Evolutionary conservation across 31 red algal species (phyloP).

Genomic region (Bonnemaisonia californica): DNA sequence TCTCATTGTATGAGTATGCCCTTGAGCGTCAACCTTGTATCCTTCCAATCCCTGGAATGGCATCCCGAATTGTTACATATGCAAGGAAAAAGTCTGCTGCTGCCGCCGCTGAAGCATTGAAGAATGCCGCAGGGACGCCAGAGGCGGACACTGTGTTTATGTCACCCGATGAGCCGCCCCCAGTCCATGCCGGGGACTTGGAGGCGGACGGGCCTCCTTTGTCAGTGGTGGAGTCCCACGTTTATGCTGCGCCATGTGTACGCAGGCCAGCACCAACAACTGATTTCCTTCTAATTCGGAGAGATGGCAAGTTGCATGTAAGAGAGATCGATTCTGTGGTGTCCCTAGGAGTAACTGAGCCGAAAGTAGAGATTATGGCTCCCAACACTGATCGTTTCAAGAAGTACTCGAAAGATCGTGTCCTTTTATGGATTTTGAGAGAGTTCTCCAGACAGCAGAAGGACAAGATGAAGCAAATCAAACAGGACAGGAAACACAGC

Average conservation of each 20-base stretch:
- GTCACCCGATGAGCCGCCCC: slow-evolving; percentile 84
- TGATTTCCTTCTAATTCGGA: slow-evolving; percentile 84
- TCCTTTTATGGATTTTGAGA: slow-evolving; percentile 76
- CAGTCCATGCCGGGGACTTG: slow-evolving; percentile 77
- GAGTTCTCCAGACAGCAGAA: slow-evolving; percentile 73
- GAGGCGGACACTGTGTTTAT: slow-evolving; percentile 83
- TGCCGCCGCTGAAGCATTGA: slow-evolving; percentile 64
- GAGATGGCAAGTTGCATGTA: slow-evolving; percentile 67
- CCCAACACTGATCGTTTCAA: slow-evolving; percentile 91
- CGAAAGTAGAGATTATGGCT: slow-evolving; percentile 90
- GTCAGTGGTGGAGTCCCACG: slow-evolving; percentile 72
- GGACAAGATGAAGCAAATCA: slow-evolving; percentile 54
- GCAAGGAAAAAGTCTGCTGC: slow-evolving; percentile 70
- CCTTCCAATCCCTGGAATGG: slow-evolving; percentile 89
- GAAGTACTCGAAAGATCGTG: slow-evolving; percentile 70
- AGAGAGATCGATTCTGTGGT: slow-evolving; percentile 81
- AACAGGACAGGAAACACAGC: slow-evolving; percentile 17
- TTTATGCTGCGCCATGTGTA: slow-evolving; percentile 78
- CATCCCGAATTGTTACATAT: slow-evolving; percentile 75
- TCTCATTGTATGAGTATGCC: slow-evolving; percentile 84
- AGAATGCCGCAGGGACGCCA: slow-evolving; percentile 62
- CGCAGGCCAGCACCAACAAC: slow-evolving; percentile 34
- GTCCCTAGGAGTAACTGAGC: slow-evolving; percentile 79
- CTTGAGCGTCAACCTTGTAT: slow-evolving; percentile 75
- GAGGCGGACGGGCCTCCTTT: slow-evolving; percentile 66